Evolutionary conservation across 495 filamentous ascomycete genomes (phyloP).

Genomic region (Trichoderma erinaceum): DNA sequence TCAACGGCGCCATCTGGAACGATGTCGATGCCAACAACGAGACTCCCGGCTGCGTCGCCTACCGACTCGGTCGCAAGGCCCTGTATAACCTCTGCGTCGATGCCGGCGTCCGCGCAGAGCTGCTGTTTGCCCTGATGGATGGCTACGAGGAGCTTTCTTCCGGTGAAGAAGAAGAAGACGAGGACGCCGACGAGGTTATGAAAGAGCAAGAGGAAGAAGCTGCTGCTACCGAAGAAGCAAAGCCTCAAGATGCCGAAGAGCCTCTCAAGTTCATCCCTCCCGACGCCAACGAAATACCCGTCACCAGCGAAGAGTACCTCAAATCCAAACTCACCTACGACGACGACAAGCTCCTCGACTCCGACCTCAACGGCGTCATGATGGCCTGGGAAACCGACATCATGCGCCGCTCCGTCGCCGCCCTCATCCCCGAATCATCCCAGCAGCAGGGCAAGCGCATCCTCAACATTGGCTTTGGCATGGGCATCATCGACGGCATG

Average conservation of each 20-base stretch:
- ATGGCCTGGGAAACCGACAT: conserved; percentile 92
- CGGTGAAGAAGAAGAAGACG: conserved; percentile 51
- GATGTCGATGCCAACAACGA: conserved; percentile 78
- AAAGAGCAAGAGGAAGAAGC: conserved; percentile 25
- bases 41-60: conserved; percentile 86
- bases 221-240: conserved; percentile 35
- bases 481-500: conserved; percentile 90
- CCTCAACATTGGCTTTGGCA: conserved; percentile 90
- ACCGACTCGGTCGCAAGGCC: conserved; percentile 59
- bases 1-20: conserved; percentile 95
- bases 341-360: conserved; percentile 69
- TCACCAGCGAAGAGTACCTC: conserved; percentile 67
- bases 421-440: conserved; percentile 30
- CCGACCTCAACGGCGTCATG: conserved; percentile 85
- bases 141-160: conserved; percentile 70
- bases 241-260: conserved; percentile 20
- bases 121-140: conserved; percentile 69
- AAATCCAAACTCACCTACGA: conserved; percentile 69
- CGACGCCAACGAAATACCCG: conserved; percentile 31
- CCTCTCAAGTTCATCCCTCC: conserved; percentile 32
- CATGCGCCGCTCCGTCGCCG: conserved; percentile 69
- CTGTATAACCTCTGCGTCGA: conserved; percentile 84
- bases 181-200: conserved; percentile 39
- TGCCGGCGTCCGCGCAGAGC: conserved; percentile 85
- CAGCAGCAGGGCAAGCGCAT: conserved; percentile 53